Evolutionary conservation across 1,139 yeast genomes (phyloP).

Genomic region (Yamadazyma buinensis): DNA sequence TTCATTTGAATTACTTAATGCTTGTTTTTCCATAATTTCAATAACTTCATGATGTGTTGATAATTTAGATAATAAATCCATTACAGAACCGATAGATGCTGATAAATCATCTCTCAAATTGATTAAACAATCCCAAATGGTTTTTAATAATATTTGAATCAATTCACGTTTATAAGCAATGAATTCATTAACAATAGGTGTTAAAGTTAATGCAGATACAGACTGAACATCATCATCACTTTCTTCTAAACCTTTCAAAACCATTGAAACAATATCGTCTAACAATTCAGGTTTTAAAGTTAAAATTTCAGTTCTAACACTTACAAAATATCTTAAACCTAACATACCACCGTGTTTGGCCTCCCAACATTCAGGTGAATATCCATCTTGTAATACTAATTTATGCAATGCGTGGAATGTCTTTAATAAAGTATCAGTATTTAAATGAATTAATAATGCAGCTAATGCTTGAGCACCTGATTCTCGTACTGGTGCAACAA

Average conservation of each 20-base stretch:
- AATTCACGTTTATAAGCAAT: conserved; percentile 60
- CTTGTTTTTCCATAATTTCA: conserved; percentile 62
- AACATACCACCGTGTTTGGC: conserved; percentile 98
- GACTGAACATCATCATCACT: conserved; percentile 97
- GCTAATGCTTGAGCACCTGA: conserved; percentile 95
- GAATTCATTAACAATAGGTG: conserved; percentile 86
- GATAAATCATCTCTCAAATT: conserved; percentile 87
- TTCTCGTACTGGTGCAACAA: conserved; percentile 97
- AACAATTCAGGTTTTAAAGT: conserved; percentile 55
- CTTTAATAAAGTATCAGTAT: conserved; percentile 47
- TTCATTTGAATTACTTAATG: conserved; percentile 48
- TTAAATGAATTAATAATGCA: conserved; percentile 72
- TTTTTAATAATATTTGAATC: conserved; percentile 63
- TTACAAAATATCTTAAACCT: conserved; percentile 87
- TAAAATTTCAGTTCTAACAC: conserved; percentile 79
- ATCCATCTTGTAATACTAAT: conserved; percentile 65
- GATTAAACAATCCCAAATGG: conserved; percentile 85
- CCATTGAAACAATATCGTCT: conserved; percentile 77
- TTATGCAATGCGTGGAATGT: conserved; percentile 66
- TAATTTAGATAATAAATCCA: conserved; percentile 87
- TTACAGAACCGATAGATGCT: conserved; percentile 92
- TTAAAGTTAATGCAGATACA: conserved; percentile 88
- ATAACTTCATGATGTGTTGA: conserved; percentile 81
- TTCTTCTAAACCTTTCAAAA: conserved; percentile 78
- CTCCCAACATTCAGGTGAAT: conserved; percentile 65